Conservation (phyloP, 2,329 filamentous ascomycete genomes). For the Drechslerella dactyloides region DNA sequence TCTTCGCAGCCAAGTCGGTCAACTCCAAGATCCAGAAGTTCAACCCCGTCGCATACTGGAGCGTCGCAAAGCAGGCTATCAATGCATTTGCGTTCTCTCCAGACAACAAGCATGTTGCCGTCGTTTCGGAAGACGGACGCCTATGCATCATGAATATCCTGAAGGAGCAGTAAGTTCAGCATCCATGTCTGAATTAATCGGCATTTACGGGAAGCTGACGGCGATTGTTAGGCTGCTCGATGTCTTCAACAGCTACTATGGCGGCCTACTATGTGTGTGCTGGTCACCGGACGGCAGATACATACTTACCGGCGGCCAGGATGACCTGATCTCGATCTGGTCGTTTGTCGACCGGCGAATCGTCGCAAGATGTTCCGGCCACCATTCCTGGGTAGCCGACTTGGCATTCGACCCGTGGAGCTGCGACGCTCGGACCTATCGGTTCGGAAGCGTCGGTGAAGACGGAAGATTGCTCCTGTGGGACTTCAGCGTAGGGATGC, state of each 20-base stretch:
- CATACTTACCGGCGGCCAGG: conserved; percentile 90
- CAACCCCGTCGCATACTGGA: conserved; percentile 93
- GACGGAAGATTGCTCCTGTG: conserved; percentile 88
- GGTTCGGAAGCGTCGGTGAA: conserved; percentile 94
- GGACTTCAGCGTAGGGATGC: conserved; percentile 98
- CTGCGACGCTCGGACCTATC: conserved; percentile 92
- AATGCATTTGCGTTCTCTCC: conserved; percentile 93
- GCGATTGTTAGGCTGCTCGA: conserved; percentile 71
- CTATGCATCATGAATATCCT: conserved; percentile 90
- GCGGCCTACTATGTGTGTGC: conserved; percentile 87
- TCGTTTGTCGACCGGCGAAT: conserved; percentile 81
- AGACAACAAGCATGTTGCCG: conserved; percentile 81
- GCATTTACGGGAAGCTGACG: conserved; percentile 1
- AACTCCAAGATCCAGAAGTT: conserved; percentile 90
- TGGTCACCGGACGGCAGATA: conserved; percentile 99
- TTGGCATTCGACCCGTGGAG: conserved; percentile 97
- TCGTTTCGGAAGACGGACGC: conserved; percentile 89
- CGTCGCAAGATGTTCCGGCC: conserved; percentile 89
- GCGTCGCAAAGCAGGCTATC: conserved; percentile 85
- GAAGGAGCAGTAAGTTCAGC: conserved; percentile 74
- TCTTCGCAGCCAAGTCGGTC: conserved; percentile 74
- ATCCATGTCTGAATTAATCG: neutral
- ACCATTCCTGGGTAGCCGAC: conserved; percentile 92
- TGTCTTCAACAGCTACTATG: conserved; percentile 89
- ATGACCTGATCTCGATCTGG: conserved; percentile 97